phyloP scores from a whole-genome alignment of 495 filamentous ascomycete species.

The Gamarada debralockiae region DNA sequence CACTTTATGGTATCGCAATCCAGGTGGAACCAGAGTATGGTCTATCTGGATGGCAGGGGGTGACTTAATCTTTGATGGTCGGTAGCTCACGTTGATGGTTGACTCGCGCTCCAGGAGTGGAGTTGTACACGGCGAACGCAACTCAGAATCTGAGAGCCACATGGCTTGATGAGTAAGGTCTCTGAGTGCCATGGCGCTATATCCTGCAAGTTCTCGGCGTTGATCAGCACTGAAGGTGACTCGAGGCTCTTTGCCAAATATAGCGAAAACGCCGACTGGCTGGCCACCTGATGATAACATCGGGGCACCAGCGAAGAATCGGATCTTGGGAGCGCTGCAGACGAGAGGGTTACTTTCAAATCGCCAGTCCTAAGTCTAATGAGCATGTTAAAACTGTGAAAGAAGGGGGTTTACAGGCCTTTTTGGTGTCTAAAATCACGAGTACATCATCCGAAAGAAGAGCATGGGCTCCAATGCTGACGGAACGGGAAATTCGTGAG shows the following conservation, averaged over 20 bases:
- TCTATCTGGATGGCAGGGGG: not conserved
- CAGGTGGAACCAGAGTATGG: not conserved
- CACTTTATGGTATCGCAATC: not conserved
- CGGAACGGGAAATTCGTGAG: slow-evolving; percentile 19
- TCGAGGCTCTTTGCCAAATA: slow-evolving; percentile 30
- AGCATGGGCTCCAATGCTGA: slow-evolving; percentile 36
- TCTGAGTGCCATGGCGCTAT: not conserved
- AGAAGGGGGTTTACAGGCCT: slow-evolving; percentile 22
- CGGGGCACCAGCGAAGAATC: slow-evolving; percentile 40
- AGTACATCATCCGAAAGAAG: slow-evolving; percentile 31
- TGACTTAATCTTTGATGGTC: not conserved
- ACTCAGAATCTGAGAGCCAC: slow-evolving; percentile 2
- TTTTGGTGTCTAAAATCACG: slow-evolving; percentile 33
- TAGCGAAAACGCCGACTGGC: slow-evolving; percentile 33
- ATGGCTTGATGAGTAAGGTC: slow-evolving; percentile 5
- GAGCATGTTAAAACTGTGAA: not conserved
- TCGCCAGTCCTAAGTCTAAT: slow-evolving; percentile 36
- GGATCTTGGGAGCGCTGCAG: slow-evolving; percentile 25
- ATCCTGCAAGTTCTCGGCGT: slow-evolving; percentile 16
- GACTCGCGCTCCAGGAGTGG: slow-evolving; percentile 4
- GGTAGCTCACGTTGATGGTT: not conserved
- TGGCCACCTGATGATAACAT: slow-evolving; percentile 30
- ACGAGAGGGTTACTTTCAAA: slow-evolving; percentile 33
- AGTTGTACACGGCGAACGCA: not conserved
- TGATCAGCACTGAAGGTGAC: slow-evolving; percentile 22